Evolutionary conservation across 192 early-diverging fungal species (phyloP).

Genomic region (Backusella tarrabulga): DNA sequence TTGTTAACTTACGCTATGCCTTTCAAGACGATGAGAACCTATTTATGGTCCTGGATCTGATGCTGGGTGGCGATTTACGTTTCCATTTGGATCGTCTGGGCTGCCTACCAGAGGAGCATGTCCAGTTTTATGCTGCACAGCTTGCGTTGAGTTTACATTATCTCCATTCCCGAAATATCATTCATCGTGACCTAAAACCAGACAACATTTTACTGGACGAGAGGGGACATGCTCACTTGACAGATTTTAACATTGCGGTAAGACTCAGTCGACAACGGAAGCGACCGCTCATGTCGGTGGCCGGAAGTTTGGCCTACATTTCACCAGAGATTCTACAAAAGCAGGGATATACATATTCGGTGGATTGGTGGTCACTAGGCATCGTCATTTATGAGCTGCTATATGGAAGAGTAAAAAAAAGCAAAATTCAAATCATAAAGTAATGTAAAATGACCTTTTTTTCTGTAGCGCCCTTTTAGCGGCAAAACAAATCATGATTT

Average conservation of each 20-base stretch:
- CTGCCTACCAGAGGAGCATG: slow-evolving; percentile 60
- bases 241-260: slow-evolving; percentile 88
- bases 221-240: slow-evolving; percentile 76
- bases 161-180: slow-evolving; percentile 65
- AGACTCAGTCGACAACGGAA: slow-evolving; percentile 52
- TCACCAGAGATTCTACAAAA: slow-evolving; percentile 72
- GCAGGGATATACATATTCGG: slow-evolving; percentile 51
- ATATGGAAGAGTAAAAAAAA: slow-evolving; percentile 63
- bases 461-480: slow-evolving; percentile 73
- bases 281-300: slow-evolving; percentile 67
- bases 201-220: slow-evolving; percentile 82
- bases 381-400: slow-evolving; percentile 75
- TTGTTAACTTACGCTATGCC: slow-evolving; percentile 90
- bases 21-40: slow-evolving; percentile 94
- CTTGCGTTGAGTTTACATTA: slow-evolving; percentile 62
- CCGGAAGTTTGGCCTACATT: slow-evolving; percentile 88
- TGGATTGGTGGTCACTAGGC: slow-evolving; percentile 80
- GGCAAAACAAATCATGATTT: slow-evolving; percentile 84
- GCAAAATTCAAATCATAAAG: too few relatives aligned
- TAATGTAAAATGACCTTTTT: slow-evolving; percentile 5
- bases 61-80: slow-evolving; percentile 92
- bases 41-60: slow-evolving; percentile 93
- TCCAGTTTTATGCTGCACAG: slow-evolving; percentile 72
- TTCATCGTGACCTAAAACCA: slow-evolving; percentile 85
- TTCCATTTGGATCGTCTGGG: slow-evolving; percentile 81